Evolutionary conservation across 164 flowering plant genomes (phyloP).

Genomic region (Macadamia integrifolia): DNA sequence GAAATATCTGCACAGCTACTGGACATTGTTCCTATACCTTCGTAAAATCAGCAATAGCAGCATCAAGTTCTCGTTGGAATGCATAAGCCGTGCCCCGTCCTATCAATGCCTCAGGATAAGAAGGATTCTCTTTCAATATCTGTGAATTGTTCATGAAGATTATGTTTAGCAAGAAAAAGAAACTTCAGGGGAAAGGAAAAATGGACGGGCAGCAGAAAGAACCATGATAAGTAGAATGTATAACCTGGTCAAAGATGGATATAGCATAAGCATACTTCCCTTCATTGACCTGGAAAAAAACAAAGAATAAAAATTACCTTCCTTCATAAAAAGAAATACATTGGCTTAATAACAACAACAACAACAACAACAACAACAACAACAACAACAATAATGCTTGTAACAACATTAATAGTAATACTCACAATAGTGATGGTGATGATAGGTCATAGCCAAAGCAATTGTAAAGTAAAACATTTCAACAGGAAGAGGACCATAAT

Average conservation of each 20-base stretch:
- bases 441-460: too few relatives aligned
- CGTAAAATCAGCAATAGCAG: constrained; percentile 86
- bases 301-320: too few relatives aligned
- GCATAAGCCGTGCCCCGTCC: constrained; percentile 99
- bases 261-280: constrained; percentile 85
- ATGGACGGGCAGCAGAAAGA: background rate
- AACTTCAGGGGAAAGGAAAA: background rate
- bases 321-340: too few relatives aligned
- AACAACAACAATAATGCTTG: background rate
- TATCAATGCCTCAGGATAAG: constrained; percentile 86
- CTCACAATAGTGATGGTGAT: too few relatives aligned
- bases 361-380: too few relatives aligned
- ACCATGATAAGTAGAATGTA: background rate
- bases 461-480: too few relatives aligned
- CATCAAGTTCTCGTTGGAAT: constrained; percentile 76
- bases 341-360: too few relatives aligned
- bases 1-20: background rate
- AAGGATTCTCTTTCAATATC: constrained; percentile 79
- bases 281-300: constrained; percentile 73
- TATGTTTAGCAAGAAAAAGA: background rate
- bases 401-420: too few relatives aligned
- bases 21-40: constrained; percentile 38
- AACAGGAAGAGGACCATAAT: too few relatives aligned
- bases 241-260: constrained; percentile 84
- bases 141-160: constrained; percentile 17